Evolutionary conservation across 2,329 filamentous ascomycete species (phyloP).

Genomic region (Sphaerulina populicola): DNA sequence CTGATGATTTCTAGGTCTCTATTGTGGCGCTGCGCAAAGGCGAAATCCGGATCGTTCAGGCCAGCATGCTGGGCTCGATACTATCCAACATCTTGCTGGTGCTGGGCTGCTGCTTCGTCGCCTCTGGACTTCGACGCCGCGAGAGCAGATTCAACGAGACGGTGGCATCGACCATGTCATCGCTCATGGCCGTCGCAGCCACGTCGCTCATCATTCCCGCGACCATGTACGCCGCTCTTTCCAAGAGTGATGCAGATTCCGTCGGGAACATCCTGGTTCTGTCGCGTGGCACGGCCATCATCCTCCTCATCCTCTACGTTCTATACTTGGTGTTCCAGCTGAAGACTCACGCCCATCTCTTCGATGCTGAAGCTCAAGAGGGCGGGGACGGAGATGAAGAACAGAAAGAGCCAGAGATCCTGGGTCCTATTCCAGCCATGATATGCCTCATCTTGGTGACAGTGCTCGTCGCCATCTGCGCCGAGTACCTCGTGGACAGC

Average conservation of each 20-base stretch:
- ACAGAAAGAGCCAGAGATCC: conserved; percentile 35
- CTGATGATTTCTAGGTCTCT: conserved; percentile 46
- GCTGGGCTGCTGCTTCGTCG: conserved; percentile 47
- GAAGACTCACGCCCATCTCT: conserved; percentile 43
- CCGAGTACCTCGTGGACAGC: conserved; percentile 48
- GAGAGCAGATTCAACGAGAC: conserved; percentile 58
- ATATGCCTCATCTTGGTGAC: conserved; percentile 43
- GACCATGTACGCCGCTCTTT: conserved; percentile 44
- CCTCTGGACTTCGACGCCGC: conserved; percentile 39
- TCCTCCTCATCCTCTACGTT: conserved; percentile 47
- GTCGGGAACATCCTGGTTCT: conserved; percentile 43
- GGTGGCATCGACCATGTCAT: conserved; percentile 68
- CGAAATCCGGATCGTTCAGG: conserved; percentile 93
- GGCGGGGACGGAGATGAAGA: conserved; percentile 29
- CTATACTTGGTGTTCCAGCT: conserved; percentile 50
- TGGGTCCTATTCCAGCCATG: conserved; percentile 40
- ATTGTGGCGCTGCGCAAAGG: conserved; percentile 78
- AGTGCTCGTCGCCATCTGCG: conserved; percentile 44
- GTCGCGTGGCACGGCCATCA: conserved; percentile 47
- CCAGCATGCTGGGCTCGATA: conserved; percentile 93
- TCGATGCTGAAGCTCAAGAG: conserved; percentile 36
- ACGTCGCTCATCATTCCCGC: conserved; percentile 48
- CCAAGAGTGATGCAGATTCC: conserved; percentile 34
- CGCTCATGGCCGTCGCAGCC: conserved; percentile 49
- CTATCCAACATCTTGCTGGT: conserved; percentile 86